Evolutionary conservation across 768 basidiomycete genomes (phyloP), one percentile per base, ranked within the genome.

Genomic region (Amanita jacksonii): DNA sequence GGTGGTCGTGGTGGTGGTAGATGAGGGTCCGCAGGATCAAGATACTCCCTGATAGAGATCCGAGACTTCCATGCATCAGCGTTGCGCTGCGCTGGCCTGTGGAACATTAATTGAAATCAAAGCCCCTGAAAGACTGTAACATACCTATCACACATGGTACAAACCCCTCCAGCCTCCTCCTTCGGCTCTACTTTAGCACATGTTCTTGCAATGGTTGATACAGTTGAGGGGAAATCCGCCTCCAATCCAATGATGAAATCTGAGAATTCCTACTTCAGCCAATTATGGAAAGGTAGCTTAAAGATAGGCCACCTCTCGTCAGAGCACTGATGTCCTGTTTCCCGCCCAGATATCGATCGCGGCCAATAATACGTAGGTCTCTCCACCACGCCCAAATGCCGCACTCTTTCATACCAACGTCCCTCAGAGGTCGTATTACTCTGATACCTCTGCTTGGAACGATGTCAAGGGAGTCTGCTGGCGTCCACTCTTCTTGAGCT

Each of bases 191-290:
- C 61, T 60, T 91, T 91, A 4, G 71, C 78, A 53, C 84, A 86
- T 1, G 88, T 90, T 27, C 83, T 75, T 18, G 78, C 78, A 39
- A 91, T 84, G 0, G 88, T 79, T 6, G 85, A 88, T 8, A 90
- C 88, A 0, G 88, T 91, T 0, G 87, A 86, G 3, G 88, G 88
- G 57, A 83, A 91, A 57, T 89, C 80, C 40, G 72, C 76, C 60
- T 91, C 88, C 22, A 91, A 57, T 2, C 85, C 81, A 15, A 82
- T 61, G 45, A 91, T 85, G 52, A 90, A 91, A 57, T 81, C 88
- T 88, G 45, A 4, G 8, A 8, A 28, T 38, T 30, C 12, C 22
- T 37, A 18, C 43, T 27, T 43, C 13, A 22, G 16, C 16, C 40
- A 32, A 19, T 1, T 12, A 19, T 37, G 8, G 25, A 23, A 15